Percentiles rank a stretch among this genome's conserved stretches.
These are phyloP conservation scores for Fusarium sulawesiense DNA, from an alignment of 2,329 filamentous ascomycete species.

Conservation along the genomic window DNA sequence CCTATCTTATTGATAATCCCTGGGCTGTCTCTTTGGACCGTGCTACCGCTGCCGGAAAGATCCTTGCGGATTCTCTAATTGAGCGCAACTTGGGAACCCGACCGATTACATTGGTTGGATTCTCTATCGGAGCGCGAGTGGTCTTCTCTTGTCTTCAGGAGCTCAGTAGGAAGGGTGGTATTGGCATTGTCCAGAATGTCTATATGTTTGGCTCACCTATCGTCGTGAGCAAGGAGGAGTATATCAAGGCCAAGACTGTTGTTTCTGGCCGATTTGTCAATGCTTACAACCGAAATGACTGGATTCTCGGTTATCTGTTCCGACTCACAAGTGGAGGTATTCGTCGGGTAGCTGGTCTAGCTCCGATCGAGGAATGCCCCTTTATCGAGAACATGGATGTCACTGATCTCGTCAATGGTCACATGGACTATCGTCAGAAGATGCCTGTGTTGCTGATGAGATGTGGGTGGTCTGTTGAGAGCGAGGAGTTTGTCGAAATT, in stretches of 20 bases:
- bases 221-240: conserved; percentile 93
- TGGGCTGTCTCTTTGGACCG: conserved; percentile 97
- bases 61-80: conserved; percentile 92
- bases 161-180: conserved; percentile 83
- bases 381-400: conserved; percentile 91
- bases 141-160: conserved; percentile 94
- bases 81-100: conserved; percentile 91
- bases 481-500: conserved; percentile 94
- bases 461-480: conserved; percentile 91
- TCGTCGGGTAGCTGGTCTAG: conserved; percentile 86
- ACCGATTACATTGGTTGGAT: conserved; percentile 92
- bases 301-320: conserved; percentile 97
- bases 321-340: conserved; percentile 93
- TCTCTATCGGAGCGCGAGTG: conserved; percentile 90
- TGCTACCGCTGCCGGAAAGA: conserved; percentile 87
- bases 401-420: conserved; percentile 85
- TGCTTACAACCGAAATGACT: conserved; percentile 93
- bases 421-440: conserved; percentile 95
- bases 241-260: conserved; percentile 80
- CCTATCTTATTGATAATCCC: conserved; percentile 97
- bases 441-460: conserved; percentile 90
- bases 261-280: conserved; percentile 95
- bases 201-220: conserved; percentile 94
- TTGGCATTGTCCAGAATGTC: conserved; percentile 91
- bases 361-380: conserved; percentile 77